Conservation (phyloP, 306 rosid species). For the Quercus mongolica region DNA sequence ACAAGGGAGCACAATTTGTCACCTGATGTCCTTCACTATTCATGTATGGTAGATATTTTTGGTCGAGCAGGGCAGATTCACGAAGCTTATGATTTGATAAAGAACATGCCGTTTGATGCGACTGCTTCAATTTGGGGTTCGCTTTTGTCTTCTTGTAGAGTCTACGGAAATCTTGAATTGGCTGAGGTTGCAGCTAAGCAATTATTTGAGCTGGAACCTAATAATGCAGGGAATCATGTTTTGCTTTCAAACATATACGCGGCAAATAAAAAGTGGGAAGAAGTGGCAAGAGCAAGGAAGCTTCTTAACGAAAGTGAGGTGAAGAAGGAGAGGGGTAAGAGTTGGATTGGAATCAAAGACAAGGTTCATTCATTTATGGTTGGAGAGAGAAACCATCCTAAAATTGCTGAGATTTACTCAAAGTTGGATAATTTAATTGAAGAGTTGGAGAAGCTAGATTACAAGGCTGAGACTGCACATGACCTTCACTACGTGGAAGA, state of each 20-base stretch:
- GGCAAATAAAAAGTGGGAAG: constrained; percentile 67
- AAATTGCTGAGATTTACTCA: constrained; percentile 46
- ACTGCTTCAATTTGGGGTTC: constrained; percentile 91
- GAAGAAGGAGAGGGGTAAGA: constrained; percentile 74
- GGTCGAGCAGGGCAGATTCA: constrained; percentile 64
- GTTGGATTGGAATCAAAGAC: constrained; percentile 84
- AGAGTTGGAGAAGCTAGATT: constrained; percentile 56
- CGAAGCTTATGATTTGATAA: constrained; percentile 56
- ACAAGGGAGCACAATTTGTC: constrained; percentile 43
- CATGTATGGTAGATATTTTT: constrained; percentile 78
- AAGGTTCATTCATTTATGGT: constrained; percentile 70
- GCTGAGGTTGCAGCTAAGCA: constrained; percentile 80
- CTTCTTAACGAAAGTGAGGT: constrained; percentile 58
- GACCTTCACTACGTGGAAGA: constrained; percentile 75
- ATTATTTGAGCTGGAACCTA: constrained; percentile 68
- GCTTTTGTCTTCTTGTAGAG: constrained; percentile 75
- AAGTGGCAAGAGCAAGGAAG: constrained; percentile 76
- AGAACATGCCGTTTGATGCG: constrained; percentile 58
- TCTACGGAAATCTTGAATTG: constrained; percentile 49
- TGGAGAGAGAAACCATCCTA: constrained; percentile 69
- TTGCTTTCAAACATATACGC: constrained; percentile 78
- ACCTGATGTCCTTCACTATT: constrained; percentile 70
- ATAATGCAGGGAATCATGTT: constrained; percentile 83
- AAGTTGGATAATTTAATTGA: constrained; percentile 57
- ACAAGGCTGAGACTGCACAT: constrained; percentile 50